Evolutionary conservation across 768 basidiomycete genomes (phyloP).

Genomic region (Russula foetens): DNA sequence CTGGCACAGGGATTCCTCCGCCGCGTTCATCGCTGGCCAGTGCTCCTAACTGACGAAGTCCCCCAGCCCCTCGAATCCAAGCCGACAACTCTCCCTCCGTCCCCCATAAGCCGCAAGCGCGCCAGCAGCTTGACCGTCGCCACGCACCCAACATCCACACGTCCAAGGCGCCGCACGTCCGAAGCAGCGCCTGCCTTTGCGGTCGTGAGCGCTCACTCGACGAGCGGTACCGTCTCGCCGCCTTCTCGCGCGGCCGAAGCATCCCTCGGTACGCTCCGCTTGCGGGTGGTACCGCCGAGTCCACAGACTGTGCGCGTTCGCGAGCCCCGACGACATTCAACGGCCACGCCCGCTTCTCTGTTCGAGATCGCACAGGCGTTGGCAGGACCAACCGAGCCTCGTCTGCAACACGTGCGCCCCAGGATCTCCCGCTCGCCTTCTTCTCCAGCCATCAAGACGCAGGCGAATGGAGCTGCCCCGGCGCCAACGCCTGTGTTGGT

Average conservation of each 20-base stretch:
- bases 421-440: constrained; percentile 54
- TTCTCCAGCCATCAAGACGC: constrained; percentile 34
- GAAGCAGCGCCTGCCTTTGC: constrained; percentile 1
- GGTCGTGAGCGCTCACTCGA: constrained; percentile 1
- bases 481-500: constrained; percentile 9
- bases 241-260: constrained; percentile 15
- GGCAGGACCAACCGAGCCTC: not conserved
- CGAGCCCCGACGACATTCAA: constrained; percentile 14
- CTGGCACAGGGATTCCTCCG: constrained; percentile 75
- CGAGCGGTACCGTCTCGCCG: constrained; percentile 11
- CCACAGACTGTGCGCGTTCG: constrained; percentile 1
- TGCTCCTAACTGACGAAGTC: constrained; percentile 39
- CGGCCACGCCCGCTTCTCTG: constrained; percentile 6
- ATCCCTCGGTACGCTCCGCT: constrained; percentile 12
- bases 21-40: constrained; percentile 88
- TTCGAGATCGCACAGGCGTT: constrained; percentile 20
- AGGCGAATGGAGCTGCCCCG: constrained; percentile 20
- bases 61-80: constrained; percentile 3
- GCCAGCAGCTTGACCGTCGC: constrained; percentile 14
- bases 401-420: constrained; percentile 29
- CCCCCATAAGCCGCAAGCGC: constrained; percentile 18
- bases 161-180: constrained; percentile 12
- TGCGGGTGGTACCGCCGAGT: constrained; percentile 4
- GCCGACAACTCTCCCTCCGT: constrained; percentile 13
- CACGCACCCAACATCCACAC: not conserved